Evolutionary conservation across 1,284 basidiomycete species (phyloP), one percentile per base, ranked within the genome.

Genomic region (Ceratobasidium theobromae): DNA sequence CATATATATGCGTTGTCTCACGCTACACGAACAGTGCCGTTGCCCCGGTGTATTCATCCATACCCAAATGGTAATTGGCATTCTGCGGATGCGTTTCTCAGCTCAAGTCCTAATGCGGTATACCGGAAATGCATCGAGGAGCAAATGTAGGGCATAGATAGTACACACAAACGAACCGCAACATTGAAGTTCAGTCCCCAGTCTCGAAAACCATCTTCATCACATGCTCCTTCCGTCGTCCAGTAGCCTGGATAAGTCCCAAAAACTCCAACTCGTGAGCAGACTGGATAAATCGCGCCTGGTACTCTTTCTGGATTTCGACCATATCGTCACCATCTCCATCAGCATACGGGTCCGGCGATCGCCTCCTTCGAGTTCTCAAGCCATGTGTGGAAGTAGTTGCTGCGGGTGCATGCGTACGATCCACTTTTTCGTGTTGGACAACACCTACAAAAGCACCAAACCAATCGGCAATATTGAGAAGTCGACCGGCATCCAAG

Each of bases 381-480:
- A 55, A 67, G 55, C 45, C 32, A 27, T 53, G 23, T 49, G 23
- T 18, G 33, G 40, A 16, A 23, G 40, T 35, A n/a, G 46, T 58
- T 18, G 28, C 54, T n/a, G 58, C 52, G 25, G 57, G 14, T 35
- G 43, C 16, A 38, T 38, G 8, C 35, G n/a, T 54, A 16, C 78
- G 74, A 74, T 87, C 87, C 3, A 75, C 76, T 71, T 89, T 86
- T 38, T 64, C 58, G 48, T 52, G 35, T n/a, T 64, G 58, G 55
- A 89, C 74, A 40, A 82, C 85, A 28, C 79, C 75, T 35, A 81
- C 79, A 73, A 91, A 92, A 14, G 86, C 81, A 70, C 87, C 84
- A 72, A 84, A 91, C 89, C 89, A 91, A 74, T 92, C 89, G 72
- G 87, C 89, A 1, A 89, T 81, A 72, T 92, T 92, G 75, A 92